Percentiles rank a stretch among this genome's conserved stretches.
These are phyloP conservation scores for Xylaria sp. DNA, from an alignment of 2,329 filamentous ascomycete genomes.

Conservation along the genomic window DNA sequence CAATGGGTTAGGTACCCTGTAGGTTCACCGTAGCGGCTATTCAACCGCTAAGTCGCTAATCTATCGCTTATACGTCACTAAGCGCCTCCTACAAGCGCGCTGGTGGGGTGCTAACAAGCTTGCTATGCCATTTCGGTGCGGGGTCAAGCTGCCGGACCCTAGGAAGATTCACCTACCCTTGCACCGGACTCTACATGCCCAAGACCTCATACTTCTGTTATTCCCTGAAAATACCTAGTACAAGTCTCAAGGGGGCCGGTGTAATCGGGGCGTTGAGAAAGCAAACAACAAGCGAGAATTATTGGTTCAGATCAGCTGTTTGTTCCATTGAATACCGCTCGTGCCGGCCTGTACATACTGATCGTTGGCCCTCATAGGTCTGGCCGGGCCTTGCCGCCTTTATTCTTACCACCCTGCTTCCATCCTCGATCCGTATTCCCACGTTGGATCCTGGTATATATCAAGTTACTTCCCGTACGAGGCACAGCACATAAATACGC, in stretches of 20 bases:
- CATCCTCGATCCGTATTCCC: background rate
- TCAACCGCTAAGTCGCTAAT: background rate
- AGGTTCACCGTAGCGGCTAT: background rate
- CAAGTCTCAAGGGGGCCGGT: background rate
- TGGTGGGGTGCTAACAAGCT: background rate
- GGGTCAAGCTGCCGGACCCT: conserved; percentile 8
- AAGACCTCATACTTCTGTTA: background rate
- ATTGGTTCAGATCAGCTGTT: background rate
- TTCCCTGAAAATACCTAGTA: background rate
- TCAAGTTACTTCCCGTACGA: conserved; percentile 15
- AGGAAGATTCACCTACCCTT: background rate
- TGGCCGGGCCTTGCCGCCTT: background rate
- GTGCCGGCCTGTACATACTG: background rate
- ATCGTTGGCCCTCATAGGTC: background rate
- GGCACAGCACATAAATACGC: conserved; percentile 9
- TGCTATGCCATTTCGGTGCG: conserved; percentile 15
- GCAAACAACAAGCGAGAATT: background rate
- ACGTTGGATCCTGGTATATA: conserved; percentile 8
- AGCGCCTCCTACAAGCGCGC: conserved; percentile 13
- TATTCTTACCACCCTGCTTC: background rate
- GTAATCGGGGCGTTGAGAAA: background rate
- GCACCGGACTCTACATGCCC: background rate
- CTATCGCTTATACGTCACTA: conserved; percentile 21
- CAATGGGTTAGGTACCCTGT: background rate
- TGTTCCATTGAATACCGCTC: no score